Conservation (phyloP, 2,329 filamentous ascomycete species). For the Thielaviopsis euricoi region DNA sequence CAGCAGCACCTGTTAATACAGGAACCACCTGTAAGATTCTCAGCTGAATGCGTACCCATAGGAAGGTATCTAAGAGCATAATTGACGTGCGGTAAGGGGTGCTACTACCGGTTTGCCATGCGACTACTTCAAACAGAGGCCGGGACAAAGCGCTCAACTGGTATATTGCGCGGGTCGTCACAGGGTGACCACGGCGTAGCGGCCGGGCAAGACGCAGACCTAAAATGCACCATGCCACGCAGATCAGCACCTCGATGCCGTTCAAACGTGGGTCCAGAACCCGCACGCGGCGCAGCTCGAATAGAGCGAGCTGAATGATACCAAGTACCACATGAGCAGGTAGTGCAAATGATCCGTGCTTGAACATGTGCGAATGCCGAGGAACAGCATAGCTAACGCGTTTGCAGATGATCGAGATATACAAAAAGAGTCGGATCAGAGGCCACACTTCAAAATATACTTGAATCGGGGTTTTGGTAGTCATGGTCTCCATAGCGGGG, state of each 20-base stretch:
- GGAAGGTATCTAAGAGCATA: conserved; percentile 3
- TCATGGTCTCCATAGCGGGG: too few species aligned
- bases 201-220: conserved; percentile 4
- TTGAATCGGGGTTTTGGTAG: background rate
- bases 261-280: background rate
- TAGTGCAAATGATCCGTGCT: conserved; percentile 4
- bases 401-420: background rate
- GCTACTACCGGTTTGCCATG: background rate
- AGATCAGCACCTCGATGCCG: background rate
- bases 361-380: conserved; percentile 1
- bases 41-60: conserved; percentile 7
- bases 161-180: conserved; percentile 1
- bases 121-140: conserved; percentile 1
- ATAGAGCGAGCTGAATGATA: conserved; percentile 1
- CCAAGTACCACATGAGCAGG: conserved; percentile 3
- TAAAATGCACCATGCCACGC: conserved; percentile 1
- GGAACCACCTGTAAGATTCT: background rate
- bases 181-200: conserved; percentile 8
- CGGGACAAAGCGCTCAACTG: conserved; percentile 2
- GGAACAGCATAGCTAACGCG: conserved; percentile 1
- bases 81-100: background rate
- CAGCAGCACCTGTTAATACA: background rate
- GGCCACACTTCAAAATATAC: background rate
- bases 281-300: conserved; percentile 1
- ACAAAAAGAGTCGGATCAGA: conserved; percentile 1